Base-by-base conservation (phyloP, 768 basidiomycete genomes). In the Naganishia vishniacii region DNA sequence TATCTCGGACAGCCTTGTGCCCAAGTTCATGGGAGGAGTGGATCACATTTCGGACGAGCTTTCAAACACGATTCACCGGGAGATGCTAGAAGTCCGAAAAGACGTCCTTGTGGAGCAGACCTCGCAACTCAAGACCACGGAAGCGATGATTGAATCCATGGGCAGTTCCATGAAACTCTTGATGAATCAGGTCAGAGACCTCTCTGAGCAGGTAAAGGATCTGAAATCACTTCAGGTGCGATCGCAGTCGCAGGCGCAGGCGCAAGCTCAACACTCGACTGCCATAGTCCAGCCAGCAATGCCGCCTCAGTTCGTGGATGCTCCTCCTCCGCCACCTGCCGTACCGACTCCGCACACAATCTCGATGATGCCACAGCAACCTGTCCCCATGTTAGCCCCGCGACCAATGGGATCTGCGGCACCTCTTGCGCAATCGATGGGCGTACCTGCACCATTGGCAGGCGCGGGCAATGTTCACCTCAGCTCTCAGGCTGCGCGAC, bases 31-130 rank as follows among this genome's bases (percentile, higher is more conserved):
- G 26, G 44, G 40, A 16, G 61, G 62, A 13, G 46, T 58, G 5
- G 60, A 61, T 1, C 53, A 48, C 25, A 40, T 72, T 12, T 61
- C 64, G 32, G 73, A 72, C 49, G 68, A 73, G 46, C 45, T 76
- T 3, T 58, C 63, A 5, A 40, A 31, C 2, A 73, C 73, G 26
- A 59, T 76, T 49, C 70, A 65, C 49, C 68, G 71, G 9, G 73
- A 76, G 47, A 71, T 76, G 69, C 31, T 72, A 0, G 72, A 74
- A 69, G 68, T 76, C 37, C 60, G 71, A 25, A 74, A 74, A 64
- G 72, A 73, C 29, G 62, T 67, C 31, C 40, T 67, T 18, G 58
- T 62, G 15, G 66, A 67, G 44, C 66, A 67, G 40, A 59, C 44
- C 25, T 41, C 48, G 7, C 51, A 59, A 28, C 29, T 62, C 28